A percentile compares a stretch with the other conserved stretches of the same genome.
phyloP scores from a whole-genome alignment of 768 basidiomycete genomes.

The Wakefieldia striispora region DNA sequence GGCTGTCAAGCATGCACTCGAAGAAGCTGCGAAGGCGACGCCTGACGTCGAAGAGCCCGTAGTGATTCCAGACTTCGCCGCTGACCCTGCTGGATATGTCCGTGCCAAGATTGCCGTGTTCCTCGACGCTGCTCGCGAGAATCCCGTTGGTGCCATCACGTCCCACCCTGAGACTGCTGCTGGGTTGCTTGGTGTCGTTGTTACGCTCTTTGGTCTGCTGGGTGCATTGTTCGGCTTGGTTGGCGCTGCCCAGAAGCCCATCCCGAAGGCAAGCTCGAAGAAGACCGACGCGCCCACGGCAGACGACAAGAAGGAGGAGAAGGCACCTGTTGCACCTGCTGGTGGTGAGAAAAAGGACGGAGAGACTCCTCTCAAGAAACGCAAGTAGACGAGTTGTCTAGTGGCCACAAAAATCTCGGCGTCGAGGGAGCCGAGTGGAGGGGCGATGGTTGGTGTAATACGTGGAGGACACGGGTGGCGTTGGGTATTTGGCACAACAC shows the following conservation, averaged over 20 bases:
- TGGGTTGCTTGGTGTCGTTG: slow-evolving; percentile 66
- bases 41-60: slow-evolving; percentile 47
- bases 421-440: not conserved
- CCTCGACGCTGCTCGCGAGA: slow-evolving; percentile 68
- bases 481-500: not conserved
- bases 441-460: slow-evolving; percentile 4
- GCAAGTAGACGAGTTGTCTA: slow-evolving; percentile 43
- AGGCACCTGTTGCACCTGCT: slow-evolving; percentile 67
- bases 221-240: slow-evolving; percentile 77
- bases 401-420: slow-evolving; percentile 9
- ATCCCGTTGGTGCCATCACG: slow-evolving; percentile 83
- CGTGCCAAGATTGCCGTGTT: slow-evolving; percentile 78
- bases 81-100: slow-evolving; percentile 77
- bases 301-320: slow-evolving; percentile 65
- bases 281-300: slow-evolving; percentile 68
- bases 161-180: slow-evolving; percentile 85
- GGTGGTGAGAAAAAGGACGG: slow-evolving; percentile 68
- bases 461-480: slow-evolving; percentile 11
- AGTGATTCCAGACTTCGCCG: slow-evolving; percentile 51
- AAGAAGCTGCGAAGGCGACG: slow-evolving; percentile 50
- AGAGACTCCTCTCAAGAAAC: slow-evolving; percentile 70
- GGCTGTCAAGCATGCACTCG: slow-evolving; percentile 82
- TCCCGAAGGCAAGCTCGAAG: slow-evolving; percentile 67
- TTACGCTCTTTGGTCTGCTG: slow-evolving; percentile 85
- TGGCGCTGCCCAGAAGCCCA: slow-evolving; percentile 67